Evolutionary conservation across 148 eudicot genomes (phyloP).

Genomic region (Persicaria maculosa): DNA sequence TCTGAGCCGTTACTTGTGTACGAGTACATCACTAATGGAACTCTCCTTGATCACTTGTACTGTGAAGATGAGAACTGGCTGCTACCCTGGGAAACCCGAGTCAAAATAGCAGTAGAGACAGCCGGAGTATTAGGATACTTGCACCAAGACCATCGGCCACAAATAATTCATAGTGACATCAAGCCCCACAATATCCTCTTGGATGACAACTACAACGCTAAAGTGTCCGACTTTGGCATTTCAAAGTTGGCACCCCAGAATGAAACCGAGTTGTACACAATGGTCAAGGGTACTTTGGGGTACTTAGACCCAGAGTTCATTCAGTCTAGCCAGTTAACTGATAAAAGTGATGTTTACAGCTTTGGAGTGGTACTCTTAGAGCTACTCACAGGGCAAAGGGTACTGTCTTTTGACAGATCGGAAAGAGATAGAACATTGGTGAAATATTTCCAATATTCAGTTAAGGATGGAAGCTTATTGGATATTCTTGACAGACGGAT

Average conservation of each 20-base stretch:
- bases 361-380: constrained; percentile 42
- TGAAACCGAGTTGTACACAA: constrained; percentile 24
- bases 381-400: constrained; percentile 33
- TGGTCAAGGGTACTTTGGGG: constrained; percentile 37
- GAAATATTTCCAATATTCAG: constrained; percentile 15
- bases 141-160: constrained; percentile 25
- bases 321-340: constrained; percentile 26
- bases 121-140: constrained; percentile 32
- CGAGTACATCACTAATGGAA: constrained; percentile 23
- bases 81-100: constrained; percentile 13
- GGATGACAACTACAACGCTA: constrained; percentile 24
- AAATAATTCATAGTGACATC: constrained; percentile 32
- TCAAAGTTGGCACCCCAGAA: constrained; percentile 30
- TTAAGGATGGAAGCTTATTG: constrained; percentile 16
- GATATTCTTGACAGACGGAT: constrained; percentile 23
- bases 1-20: constrained; percentile 24
- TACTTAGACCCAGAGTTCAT: constrained; percentile 41
- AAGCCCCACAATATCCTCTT: constrained; percentile 35
- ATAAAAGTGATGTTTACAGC: constrained; percentile 40
- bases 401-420: constrained; percentile 19
- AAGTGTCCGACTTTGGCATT: constrained; percentile 37
- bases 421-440: constrained; percentile 18
- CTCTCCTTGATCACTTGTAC: constrained; percentile 25
- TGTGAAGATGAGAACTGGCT: not conserved
- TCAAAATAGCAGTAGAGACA: constrained; percentile 25